phyloP scores from a whole-genome alignment of 805 yeast genomes.

The Candida sakaeoensis region DNA sequence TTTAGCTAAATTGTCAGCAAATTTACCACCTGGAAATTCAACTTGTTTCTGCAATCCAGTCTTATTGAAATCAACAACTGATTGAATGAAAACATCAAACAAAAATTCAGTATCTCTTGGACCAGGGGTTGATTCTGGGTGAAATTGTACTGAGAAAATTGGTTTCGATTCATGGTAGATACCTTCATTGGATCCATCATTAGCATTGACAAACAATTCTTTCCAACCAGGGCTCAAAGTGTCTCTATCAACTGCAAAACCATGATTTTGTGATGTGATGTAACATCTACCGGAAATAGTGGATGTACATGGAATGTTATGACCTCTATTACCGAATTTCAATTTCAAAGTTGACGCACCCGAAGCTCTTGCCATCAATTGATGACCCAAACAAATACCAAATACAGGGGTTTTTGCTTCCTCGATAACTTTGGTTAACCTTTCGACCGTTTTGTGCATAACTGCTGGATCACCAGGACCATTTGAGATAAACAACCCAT shows the following conservation, averaged over 20 bases:
- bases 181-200: conserved; percentile 98
- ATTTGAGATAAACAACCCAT: conserved; percentile 93
- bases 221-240: conserved; percentile 82
- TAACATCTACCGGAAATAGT: conserved; percentile 91
- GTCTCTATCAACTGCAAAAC: conserved; percentile 88
- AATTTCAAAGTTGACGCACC: conserved; percentile 91
- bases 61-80: conserved; percentile 65
- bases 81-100: conserved; percentile 85
- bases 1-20: conserved; percentile 68
- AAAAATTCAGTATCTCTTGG: conserved; percentile 98
- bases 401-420: conserved; percentile 82
- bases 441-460: conserved; percentile 62
- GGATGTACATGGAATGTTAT: conserved; percentile 93
- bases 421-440: conserved; percentile 53
- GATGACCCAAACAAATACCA: conserved; percentile 99
- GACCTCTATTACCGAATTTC: conserved; percentile 99
- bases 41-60: conserved; percentile 66
- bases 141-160: conserved; percentile 96
- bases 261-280: conserved; percentile 98
- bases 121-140: conserved; percentile 99
- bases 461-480: conserved; percentile 99
- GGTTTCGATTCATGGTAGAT: conserved; percentile 86
- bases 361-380: conserved; percentile 88
- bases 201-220: conserved; percentile 91
- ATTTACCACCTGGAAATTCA: conserved; percentile 84